Evolutionary conservation across 257 asterid genomes (phyloP).

Genomic region (Prunella vulgaris): DNA sequence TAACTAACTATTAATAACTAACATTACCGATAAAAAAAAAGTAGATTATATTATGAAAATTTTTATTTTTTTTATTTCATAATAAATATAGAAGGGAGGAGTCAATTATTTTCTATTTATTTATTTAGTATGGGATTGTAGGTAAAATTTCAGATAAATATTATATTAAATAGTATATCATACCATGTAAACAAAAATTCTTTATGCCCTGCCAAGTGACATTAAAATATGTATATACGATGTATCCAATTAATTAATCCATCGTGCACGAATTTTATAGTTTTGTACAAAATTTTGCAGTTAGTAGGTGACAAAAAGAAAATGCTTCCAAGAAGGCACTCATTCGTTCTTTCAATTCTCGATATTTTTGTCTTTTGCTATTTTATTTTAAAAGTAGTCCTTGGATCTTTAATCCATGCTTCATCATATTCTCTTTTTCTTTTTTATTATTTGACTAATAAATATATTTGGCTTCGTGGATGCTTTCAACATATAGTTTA

Average conservation of each 20-base stretch:
- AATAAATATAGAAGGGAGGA: too few relatives aligned
- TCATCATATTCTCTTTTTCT: background rate
- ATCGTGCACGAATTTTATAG: background rate
- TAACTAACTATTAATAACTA: too few relatives aligned
- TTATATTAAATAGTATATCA: too few relatives aligned
- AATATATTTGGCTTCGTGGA: background rate
- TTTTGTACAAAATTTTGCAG: background rate
- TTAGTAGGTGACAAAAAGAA: background rate
- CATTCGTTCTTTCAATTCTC: background rate
- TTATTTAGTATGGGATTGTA: too few relatives aligned
- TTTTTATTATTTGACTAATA: background rate
- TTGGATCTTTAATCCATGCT: background rate
- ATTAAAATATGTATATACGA: background rate
- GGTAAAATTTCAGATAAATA: too few relatives aligned
- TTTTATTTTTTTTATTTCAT: too few relatives aligned
- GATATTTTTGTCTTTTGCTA: conserved; percentile 1
- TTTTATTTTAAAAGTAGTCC: background rate
- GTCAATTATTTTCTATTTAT: too few relatives aligned
- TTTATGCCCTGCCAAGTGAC: too few relatives aligned
- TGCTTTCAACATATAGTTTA: background rate
- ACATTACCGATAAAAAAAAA: too few relatives aligned
- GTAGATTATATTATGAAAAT: too few relatives aligned
- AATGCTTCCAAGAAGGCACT: background rate
- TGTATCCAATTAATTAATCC: background rate
- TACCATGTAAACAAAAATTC: too few relatives aligned